A percentile compares a stretch with the other conserved stretches of the same genome.
Evolutionary conservation across 257 asterid genomes (phyloP).

Genomic region (Verbena officinalis): DNA sequence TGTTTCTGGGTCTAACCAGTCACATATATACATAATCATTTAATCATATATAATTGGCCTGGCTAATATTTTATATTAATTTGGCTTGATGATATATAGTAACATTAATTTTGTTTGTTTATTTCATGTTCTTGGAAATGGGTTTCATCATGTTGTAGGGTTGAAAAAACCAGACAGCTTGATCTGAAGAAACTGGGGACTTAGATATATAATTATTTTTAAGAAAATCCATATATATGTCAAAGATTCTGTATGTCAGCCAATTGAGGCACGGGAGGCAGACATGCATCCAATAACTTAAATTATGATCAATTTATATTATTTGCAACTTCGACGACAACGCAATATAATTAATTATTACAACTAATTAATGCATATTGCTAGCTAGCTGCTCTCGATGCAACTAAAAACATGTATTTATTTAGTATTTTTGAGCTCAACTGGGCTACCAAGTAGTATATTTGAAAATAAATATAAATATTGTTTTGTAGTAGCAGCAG

Average conservation of each 20-base stretch:
- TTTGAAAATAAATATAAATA: not conserved
- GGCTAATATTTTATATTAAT: conserved; percentile 4
- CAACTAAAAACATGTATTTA: not conserved
- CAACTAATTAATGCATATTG: conserved; percentile 2
- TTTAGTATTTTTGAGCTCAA: not conserved
- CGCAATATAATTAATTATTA: not conserved
- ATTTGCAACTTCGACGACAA: too few relatives aligned
- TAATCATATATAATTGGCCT: too few relatives aligned
- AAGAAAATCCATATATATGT: conserved; percentile 36
- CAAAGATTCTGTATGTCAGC: conserved; percentile 42
- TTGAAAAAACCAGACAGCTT: conserved; percentile 37
- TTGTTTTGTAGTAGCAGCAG: not conserved
- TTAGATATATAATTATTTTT: conserved; percentile 13
- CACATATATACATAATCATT: conserved; percentile 12
- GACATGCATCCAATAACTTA: conserved; percentile 9
- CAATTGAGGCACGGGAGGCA: conserved; percentile 26
- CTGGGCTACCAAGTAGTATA: not conserved
- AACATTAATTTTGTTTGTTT: not conserved
- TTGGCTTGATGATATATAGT: not conserved
- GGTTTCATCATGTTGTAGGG: conserved; percentile 36
- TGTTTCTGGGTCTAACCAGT: conserved; percentile 24
- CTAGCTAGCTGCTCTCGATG: not conserved
- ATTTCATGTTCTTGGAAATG: conserved; percentile 32
- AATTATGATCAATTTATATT: not conserved
- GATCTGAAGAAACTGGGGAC: conserved; percentile 23